Conservation (phyloP, 768 basidiomycete species). For the Suillus tomentosus region DNA sequence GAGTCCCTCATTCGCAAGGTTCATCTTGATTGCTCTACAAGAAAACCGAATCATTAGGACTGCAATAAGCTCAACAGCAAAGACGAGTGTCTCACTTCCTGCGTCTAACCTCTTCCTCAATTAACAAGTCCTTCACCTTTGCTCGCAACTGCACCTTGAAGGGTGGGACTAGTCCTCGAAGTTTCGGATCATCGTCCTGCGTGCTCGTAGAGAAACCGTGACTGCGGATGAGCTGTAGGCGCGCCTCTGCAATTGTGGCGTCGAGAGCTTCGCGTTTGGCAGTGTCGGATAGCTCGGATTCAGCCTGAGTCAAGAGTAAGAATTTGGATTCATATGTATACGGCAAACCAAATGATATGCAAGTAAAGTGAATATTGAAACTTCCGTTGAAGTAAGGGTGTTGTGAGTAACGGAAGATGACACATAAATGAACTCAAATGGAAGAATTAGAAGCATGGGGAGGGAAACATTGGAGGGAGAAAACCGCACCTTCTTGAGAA, state of each 20-base stretch:
- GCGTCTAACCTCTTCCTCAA: slow-evolving; percentile 86
- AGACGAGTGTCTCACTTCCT: slow-evolving; percentile 60
- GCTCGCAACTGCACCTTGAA: slow-evolving; percentile 68
- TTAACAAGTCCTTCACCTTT: slow-evolving; percentile 81
- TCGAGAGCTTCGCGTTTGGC: slow-evolving; percentile 81
- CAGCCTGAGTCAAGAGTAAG: slow-evolving; percentile 57
- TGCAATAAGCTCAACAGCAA: slow-evolving; percentile 2
- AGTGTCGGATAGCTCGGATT: slow-evolving; percentile 79
- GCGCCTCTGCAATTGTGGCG: slow-evolving; percentile 76
- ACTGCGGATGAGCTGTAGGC: slow-evolving; percentile 63
- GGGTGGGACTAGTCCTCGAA: slow-evolving; percentile 46
- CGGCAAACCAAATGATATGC: not conserved
- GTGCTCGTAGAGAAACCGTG: slow-evolving; percentile 62
- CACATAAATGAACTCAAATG: not conserved
- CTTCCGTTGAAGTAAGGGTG: not conserved
- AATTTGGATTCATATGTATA: not conserved
- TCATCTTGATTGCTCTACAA: slow-evolving; percentile 82
- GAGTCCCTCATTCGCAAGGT: slow-evolving; percentile 86
- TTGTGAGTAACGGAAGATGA: slow-evolving; percentile 1
- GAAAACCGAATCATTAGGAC: slow-evolving; percentile 8
- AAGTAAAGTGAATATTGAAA: not conserved
- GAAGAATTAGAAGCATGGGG: not conserved
- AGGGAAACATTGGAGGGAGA: not conserved
- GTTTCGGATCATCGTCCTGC: slow-evolving; percentile 53
- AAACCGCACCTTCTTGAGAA: slow-evolving; percentile 82